phyloP scores from a whole-genome alignment of 129 eudicot species.

The Heracleum sosnowskyi region DNA sequence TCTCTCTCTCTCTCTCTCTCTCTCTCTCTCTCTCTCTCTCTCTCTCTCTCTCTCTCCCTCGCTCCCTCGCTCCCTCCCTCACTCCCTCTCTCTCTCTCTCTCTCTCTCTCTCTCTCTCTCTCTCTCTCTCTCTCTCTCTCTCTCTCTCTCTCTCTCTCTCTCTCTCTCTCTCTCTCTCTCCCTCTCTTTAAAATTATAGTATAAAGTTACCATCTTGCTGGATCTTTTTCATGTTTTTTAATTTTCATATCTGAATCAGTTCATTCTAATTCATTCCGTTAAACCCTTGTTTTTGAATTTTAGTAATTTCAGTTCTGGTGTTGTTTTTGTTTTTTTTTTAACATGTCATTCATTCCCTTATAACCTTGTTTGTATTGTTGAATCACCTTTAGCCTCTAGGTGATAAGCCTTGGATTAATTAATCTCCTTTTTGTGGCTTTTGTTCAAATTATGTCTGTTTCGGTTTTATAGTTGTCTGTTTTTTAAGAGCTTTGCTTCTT shows the following conservation, averaged over 20 bases:
- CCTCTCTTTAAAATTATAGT: not conserved
- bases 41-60: too few relatives aligned
- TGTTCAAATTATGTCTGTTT: not conserved
- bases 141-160: too few relatives aligned
- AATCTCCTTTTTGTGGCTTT: not conserved
- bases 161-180: too few relatives aligned
- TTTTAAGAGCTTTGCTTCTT: not conserved
- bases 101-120: too few relatives aligned
- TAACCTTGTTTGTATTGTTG: not conserved
- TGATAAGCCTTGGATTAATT: not conserved
- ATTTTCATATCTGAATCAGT: not conserved
- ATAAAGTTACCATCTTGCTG: constrained; percentile 8
- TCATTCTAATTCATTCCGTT: not conserved
- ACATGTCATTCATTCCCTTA: not conserved
- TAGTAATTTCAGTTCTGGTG: not conserved
- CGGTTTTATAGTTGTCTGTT: not conserved
- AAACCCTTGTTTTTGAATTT: not conserved
- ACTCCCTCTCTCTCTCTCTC: too few relatives aligned
- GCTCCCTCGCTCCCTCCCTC: too few relatives aligned
- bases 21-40: too few relatives aligned
- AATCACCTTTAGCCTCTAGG: not conserved
- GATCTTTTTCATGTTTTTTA: constrained; percentile 13
- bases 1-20: too few relatives aligned
- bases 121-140: too few relatives aligned
- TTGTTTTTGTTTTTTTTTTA: not conserved